A percentile compares a stretch with the other conserved stretches of the same genome.
phyloP scores from a whole-genome alignment of 176 grass and related monocot genomes.

The Lolium multiflorum region DNA sequence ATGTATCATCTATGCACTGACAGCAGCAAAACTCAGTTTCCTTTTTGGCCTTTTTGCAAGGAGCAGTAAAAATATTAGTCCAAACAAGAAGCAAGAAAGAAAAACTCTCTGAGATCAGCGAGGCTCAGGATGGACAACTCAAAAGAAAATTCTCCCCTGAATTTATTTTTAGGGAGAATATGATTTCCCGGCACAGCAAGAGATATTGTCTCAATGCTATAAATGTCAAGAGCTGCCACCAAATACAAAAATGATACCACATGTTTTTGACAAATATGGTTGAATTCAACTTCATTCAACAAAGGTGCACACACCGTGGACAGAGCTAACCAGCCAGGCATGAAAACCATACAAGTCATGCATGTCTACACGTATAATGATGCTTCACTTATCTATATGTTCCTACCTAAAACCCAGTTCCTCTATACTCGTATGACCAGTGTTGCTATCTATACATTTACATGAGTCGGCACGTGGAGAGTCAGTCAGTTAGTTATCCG shows the following conservation, averaged over 20 bases:
- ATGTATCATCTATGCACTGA: too few relatives aligned
- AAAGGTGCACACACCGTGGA: not conserved
- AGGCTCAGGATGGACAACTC: too few relatives aligned
- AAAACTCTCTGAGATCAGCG: too few relatives aligned
- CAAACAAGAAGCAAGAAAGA: too few relatives aligned
- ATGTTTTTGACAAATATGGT: not conserved
- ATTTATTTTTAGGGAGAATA: not conserved
- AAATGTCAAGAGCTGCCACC: not conserved
- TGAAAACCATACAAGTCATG: not conserved
- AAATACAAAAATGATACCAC: not conserved
- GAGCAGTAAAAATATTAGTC: too few relatives aligned
- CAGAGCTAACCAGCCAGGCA: not conserved
- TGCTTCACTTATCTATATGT: not conserved
- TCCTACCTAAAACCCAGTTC: not conserved
- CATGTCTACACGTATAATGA: not conserved
- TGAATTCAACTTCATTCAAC: not conserved
- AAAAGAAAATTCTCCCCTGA: not conserved
- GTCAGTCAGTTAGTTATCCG: not conserved
- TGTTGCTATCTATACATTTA: slow-evolving; percentile 40
- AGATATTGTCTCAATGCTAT: not conserved
- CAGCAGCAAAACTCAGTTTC: too few relatives aligned
- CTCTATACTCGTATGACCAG: not conserved
- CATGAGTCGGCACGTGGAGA: not conserved
- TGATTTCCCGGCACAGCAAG: not conserved
- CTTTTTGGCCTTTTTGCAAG: too few relatives aligned